phyloP scores from a whole-genome alignment of 2,329 filamentous ascomycete genomes.

The Didymella segeticola region DNA sequence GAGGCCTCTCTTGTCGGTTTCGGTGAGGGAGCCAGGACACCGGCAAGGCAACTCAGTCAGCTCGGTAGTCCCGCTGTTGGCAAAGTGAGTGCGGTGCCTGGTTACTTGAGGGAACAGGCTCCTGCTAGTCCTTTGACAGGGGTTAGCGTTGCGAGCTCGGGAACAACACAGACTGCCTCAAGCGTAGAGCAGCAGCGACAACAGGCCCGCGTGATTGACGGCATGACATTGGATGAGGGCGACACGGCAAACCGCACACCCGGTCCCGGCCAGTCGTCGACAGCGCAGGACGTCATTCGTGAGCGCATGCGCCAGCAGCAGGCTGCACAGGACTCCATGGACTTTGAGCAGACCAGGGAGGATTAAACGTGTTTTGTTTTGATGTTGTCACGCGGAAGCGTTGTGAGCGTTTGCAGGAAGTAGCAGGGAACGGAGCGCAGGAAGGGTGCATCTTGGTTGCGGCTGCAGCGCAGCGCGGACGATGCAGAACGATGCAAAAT shows the following conservation, averaged over 20 bases:
- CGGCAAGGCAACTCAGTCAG: conserved; percentile 64
- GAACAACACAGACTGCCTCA: conserved; percentile 38
- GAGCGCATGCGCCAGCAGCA: conserved; percentile 53
- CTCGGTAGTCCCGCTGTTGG: conserved; percentile 79
- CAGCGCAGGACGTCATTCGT: conserved; percentile 70
- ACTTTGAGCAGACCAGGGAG: conserved; percentile 16
- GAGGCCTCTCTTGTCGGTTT: conserved; percentile 90
- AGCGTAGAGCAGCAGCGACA: conserved; percentile 39
- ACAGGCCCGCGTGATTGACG: conserved; percentile 53
- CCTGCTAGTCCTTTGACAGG: conserved; percentile 43
- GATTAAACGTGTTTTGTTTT: neutral
- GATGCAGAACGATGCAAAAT: neutral
- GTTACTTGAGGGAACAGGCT: conserved; percentile 42
- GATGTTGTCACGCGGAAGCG: neutral
- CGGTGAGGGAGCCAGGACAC: conserved; percentile 79
- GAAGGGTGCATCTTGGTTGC: neutral
- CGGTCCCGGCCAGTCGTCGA: conserved; percentile 54
- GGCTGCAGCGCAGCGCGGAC: neutral
- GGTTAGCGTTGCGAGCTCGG: conserved; percentile 34
- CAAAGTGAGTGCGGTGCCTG: conserved; percentile 46
- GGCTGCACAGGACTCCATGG: conserved; percentile 33
- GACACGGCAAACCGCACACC: conserved; percentile 50
- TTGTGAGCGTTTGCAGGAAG: neutral
- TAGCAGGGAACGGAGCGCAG: neutral
- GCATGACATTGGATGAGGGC: conserved; percentile 49